phyloP scores from a whole-genome alignment of 129 eudicot genomes.

The Tagetes erecta region DNA sequence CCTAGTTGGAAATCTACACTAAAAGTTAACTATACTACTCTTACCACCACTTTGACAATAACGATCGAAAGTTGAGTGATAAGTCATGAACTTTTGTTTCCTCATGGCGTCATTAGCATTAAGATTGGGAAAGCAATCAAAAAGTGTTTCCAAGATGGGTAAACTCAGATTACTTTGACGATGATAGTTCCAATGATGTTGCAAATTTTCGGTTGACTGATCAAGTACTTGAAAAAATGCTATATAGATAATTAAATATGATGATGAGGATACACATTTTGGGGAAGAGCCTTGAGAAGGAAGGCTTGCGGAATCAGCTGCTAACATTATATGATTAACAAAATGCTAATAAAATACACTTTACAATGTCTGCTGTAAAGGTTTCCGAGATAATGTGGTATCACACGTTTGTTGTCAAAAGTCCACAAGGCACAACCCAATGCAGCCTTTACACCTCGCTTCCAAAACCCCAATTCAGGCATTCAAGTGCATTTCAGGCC shows the following conservation, averaged over 20 bases:
- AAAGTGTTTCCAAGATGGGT: neutral
- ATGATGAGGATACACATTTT: too few relatives aligned
- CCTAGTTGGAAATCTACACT: neutral
- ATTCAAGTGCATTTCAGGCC: too few relatives aligned
- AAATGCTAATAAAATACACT: neutral
- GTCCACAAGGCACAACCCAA: too few relatives aligned
- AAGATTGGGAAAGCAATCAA: neutral
- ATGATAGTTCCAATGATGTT: too few relatives aligned
- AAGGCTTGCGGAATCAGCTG: too few relatives aligned
- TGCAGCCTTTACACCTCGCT: too few relatives aligned
- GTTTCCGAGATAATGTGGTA: too few relatives aligned
- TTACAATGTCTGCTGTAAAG: neutral
- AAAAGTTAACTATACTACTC: neutral
- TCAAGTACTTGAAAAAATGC: too few relatives aligned
- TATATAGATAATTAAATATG: too few relatives aligned
- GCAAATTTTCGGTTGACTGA: too few relatives aligned
- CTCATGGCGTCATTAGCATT: neutral
- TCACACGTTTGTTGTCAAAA: neutral
- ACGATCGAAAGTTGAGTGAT: neutral
- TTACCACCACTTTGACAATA: neutral
- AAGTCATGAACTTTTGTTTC: neutral
- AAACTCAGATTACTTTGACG: neutral
- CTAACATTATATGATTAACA: neutral
- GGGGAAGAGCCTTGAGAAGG: too few relatives aligned
- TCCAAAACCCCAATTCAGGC: too few relatives aligned